Base-by-base conservation (phyloP, 2,329 filamentous ascomycete genomes). In the Coccinonectria pachysandricola region DNA sequence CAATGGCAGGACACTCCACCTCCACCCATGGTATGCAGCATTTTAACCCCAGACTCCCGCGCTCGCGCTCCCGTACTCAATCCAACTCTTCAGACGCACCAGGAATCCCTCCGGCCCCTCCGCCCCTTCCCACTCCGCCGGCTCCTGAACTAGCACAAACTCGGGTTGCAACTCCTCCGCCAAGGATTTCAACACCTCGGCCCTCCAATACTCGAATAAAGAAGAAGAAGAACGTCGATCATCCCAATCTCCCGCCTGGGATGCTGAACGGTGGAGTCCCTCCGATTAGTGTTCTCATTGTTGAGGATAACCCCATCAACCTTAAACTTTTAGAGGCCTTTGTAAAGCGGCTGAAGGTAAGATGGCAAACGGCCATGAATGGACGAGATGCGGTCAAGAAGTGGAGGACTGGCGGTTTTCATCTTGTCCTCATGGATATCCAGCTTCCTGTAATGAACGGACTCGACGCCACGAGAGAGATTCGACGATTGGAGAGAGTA, bases 251-350 rank as follows among this genome's bases (percentile, higher is more conserved):
- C 34, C 68, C 70, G 14, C 64, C 76, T 4, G 76, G 72, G 15
- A 66, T 83, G 44, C 68, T 93, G 15, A 85, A 88, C 41, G 79
- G 78, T 28, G 77, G 77, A 2, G 85, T 96, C 1, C 91, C 91
- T 6, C 88, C 91, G 2, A 96, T 98, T 59, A 96, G 93, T 43
- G 87, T 96, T 6, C 66, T 98, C 21, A 94, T 98, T 34, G 91
- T 98, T 9, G 91, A 98, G 60, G 91, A 98, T 60, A 98, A 98
- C 54, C 86, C 91, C 37, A 96, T 98, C 67, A 98, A 96, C 50
- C 64, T 96, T 41, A 83, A 85, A 47, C 75, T 98, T 7, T 64
- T 98, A 18, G 88, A 95, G 50, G 86, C 87, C 1, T 93, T 98
- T 48, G 88, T 96, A 66, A 94, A 95, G 59, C 71, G 86, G 24